phyloP scores from a whole-genome alignment of 2,329 filamentous ascomycete genomes.

The Talaromyces sp. region DNA sequence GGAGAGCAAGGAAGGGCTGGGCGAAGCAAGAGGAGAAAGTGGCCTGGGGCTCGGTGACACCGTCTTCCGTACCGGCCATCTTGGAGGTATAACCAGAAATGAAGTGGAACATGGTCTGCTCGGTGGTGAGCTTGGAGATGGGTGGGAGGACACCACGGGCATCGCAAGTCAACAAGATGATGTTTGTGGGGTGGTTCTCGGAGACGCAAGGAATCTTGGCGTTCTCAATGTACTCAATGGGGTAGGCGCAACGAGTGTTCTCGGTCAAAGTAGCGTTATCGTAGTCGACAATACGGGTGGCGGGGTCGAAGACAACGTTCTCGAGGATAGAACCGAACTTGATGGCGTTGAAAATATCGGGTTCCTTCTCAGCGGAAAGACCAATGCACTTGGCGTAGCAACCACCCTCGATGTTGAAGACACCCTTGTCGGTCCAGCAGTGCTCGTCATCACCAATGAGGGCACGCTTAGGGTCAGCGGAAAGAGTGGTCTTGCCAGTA shows the following conservation, averaged over 20 bases:
- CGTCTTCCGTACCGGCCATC: constrained; percentile 99
- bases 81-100: constrained; percentile 99
- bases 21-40: constrained; percentile 99
- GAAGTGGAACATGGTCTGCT: constrained; percentile 99
- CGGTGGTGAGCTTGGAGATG: constrained; percentile 91
- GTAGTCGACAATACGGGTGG: constrained; percentile 88
- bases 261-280: constrained; percentile 93
- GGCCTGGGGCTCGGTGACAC: constrained; percentile 93
- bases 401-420: constrained; percentile 99
- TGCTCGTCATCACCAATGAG: constrained; percentile 99
- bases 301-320: constrained; percentile 96
- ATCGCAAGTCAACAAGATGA: constrained; percentile 96
- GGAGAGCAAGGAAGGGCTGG: constrained; percentile 96
- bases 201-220: constrained; percentile 97
- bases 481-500: constrained; percentile 97
- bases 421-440: constrained; percentile 94
- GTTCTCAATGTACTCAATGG: constrained; percentile 98
- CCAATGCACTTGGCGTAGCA: constrained; percentile 99
- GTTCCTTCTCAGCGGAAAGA: constrained; percentile 96
- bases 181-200: constrained; percentile 86
- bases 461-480: constrained; percentile 92
- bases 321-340: constrained; percentile 95
- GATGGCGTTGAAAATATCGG: constrained; percentile 95
- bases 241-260: constrained; percentile 98
- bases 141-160: constrained; percentile 95